A percentile compares a stretch with the other conserved stretches of the same genome.
These are phyloP conservation scores for Nectriaceae sp. DNA, from an alignment of 2,329 filamentous ascomycete species.

Conservation along the genomic window DNA sequence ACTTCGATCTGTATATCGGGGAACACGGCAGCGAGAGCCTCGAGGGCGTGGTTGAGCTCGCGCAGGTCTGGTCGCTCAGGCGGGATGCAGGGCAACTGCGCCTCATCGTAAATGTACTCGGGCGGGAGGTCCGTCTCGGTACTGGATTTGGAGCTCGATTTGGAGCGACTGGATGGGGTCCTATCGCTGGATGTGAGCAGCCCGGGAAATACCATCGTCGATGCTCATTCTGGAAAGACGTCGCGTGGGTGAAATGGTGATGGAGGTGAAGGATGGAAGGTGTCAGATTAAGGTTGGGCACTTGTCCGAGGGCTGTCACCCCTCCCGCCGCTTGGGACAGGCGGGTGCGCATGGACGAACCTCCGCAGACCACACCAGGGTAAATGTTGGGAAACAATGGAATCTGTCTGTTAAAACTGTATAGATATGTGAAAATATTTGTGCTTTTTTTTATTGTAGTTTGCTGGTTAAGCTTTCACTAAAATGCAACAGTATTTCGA, in stretches of 20 bases:
- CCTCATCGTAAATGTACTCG: slow-evolving; percentile 57
- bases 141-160: slow-evolving; percentile 32
- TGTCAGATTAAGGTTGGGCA: slow-evolving; percentile 8
- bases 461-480: no score
- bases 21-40: slow-evolving; percentile 70
- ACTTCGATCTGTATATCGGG: slow-evolving; percentile 81
- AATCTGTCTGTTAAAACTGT: no score
- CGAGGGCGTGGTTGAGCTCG: slow-evolving; percentile 70
- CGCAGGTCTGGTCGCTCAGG: slow-evolving; percentile 63
- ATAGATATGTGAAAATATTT: no score
- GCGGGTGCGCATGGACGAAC: no score
- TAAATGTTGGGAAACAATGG: no score
- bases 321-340: no score
- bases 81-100: slow-evolving; percentile 50
- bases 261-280: slow-evolving; percentile 7
- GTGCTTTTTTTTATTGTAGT: no score
- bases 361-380: no score
- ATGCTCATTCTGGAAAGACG: slow-evolving; percentile 36
- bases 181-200: slow-evolving; percentile 48
- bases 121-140: slow-evolving; percentile 31
- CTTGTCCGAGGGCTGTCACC: no score
- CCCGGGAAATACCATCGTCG: slow-evolving; percentile 51
- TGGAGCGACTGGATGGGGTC: slow-evolving; percentile 34
- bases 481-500: no score
- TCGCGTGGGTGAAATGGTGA: slow-evolving; percentile 1